Evolutionary conservation across 441 rosid genomes (phyloP), one percentile per base, ranked within the genome.

Genomic region (Croton setiger): DNA sequence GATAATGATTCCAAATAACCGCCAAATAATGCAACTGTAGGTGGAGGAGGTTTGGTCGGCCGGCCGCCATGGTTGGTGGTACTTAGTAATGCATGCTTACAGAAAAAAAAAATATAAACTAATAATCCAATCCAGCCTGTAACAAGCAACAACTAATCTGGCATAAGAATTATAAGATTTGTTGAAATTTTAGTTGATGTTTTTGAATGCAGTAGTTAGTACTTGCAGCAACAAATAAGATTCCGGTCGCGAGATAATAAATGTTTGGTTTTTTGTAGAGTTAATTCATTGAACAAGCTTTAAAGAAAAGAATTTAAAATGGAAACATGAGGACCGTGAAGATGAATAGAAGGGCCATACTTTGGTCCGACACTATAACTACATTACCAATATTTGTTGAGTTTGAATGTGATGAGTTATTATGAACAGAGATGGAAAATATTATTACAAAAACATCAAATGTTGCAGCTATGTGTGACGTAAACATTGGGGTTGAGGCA

Each of bases 1-100:
- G 72, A 76, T 56, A 58, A 75, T 36, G 8, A 60, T 61, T 57
- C 43, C 49, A 39, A 27, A 63, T 52, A 36, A 9, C 70, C 75
- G 71, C 81, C 81, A 71, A 81, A 78, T 67, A 67, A 69, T 45
- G 55, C 12, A 56, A 17, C 65, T 62, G 78, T 10, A 59, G 49
- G 53, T 49, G 67, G 17, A 13, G 72, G 36, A 64, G 63, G 75
- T 31, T 17, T 4, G 71, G 53, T 36, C 36, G 23, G 54, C 15
- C 68, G 64, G 73, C 68, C 75, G 67, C 71, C 39, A 64, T 66
- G 74, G 81, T 75, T 70, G 84, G 78, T 69, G 43, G 63, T 60
- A 68, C 52, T 53, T 60, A 53, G 62, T 44, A 54, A 63, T 63
- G 66, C 58, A 59, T 52, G 43, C 70, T 55, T n/a, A n/a, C n/a